A percentile compares a stretch with the other conserved stretches of the same genome.
phyloP scores from a whole-genome alignment of 2,329 filamentous ascomycete species.

The Stagonosporopsis vannaccii region DNA sequence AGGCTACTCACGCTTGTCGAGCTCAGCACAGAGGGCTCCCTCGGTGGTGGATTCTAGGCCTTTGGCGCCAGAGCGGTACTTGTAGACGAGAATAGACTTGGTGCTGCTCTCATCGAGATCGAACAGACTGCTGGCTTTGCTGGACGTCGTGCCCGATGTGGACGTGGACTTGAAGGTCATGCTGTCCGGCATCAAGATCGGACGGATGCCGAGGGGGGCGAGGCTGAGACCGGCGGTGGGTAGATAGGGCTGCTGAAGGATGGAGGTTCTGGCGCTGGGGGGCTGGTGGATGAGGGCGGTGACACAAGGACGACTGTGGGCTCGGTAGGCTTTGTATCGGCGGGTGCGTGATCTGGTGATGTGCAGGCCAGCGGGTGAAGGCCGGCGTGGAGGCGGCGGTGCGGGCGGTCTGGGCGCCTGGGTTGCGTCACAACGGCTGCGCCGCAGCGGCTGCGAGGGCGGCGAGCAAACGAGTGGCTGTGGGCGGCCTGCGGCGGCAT shows the following conservation, averaged over 20 bases:
- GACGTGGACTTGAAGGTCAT: conserved; percentile 56
- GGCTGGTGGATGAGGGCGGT: conserved; percentile 27
- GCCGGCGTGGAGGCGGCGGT: conserved; percentile 27
- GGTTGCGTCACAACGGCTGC: conserved; percentile 33
- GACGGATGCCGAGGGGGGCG: conserved; percentile 25
- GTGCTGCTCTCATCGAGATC: conserved; percentile 54
- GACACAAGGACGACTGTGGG: conserved; percentile 31
- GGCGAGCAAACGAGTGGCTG: too few relatives aligned
- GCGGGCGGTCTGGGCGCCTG: conserved; percentile 9
- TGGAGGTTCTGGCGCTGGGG: background rate
- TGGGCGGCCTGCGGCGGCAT: too few relatives aligned
- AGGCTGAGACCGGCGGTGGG: conserved; percentile 38
- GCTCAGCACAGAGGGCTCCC: conserved; percentile 51
- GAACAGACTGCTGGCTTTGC: conserved; percentile 53
- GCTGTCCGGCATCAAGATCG: conserved; percentile 28
- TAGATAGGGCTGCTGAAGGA: conserved; percentile 24
- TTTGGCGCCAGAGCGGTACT: conserved; percentile 51
- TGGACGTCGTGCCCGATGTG: conserved; percentile 47
- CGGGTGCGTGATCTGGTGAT: conserved; percentile 40
- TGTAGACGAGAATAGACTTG: conserved; percentile 55
- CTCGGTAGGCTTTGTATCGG: conserved; percentile 37
- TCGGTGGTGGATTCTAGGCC: conserved; percentile 53
- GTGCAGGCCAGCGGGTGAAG: conserved; percentile 12
- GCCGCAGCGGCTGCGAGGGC: conserved; percentile 18
- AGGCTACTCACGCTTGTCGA: conserved; percentile 45